These are phyloP conservation scores for Primulina eburnea DNA, from an alignment of 257 asterid species.

Conservation along the genomic window DNA sequence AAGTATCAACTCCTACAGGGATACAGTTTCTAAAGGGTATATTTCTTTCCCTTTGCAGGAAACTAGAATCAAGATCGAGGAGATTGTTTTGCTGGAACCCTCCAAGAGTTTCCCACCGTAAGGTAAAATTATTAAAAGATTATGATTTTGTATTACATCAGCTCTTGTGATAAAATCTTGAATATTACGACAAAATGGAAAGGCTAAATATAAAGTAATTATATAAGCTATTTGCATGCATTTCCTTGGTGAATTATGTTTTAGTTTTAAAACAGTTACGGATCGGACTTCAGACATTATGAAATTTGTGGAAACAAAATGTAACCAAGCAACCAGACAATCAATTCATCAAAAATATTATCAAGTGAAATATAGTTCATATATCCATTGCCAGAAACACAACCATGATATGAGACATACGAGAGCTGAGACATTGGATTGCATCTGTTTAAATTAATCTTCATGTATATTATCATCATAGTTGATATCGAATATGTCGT, in stretches of 20 bases:
- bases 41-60: constrained; percentile 44
- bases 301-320: neutral
- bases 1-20: neutral
- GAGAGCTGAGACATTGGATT: too few relatives aligned
- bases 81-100: constrained; percentile 83
- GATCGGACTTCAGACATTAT: neutral
- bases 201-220: neutral
- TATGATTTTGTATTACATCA: neutral
- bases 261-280: neutral
- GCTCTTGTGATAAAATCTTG: constrained; percentile 26
- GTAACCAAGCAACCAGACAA: neutral
- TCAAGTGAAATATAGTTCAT: neutral
- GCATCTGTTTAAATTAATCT: too few relatives aligned
- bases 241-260: neutral
- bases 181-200: neutral
- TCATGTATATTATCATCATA: too few relatives aligned
- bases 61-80: constrained; percentile 81
- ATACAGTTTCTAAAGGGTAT: neutral
- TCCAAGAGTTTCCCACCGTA: constrained; percentile 51
- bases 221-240: neutral
- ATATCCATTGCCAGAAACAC: too few relatives aligned
- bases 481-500: neutral
- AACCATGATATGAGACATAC: too few relatives aligned
- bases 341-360: neutral
- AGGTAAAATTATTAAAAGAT: constrained; percentile 42